These are phyloP conservation scores for Acacia crassicarpa DNA, from an alignment of 306 rosid genomes.

Conservation along the genomic window DNA sequence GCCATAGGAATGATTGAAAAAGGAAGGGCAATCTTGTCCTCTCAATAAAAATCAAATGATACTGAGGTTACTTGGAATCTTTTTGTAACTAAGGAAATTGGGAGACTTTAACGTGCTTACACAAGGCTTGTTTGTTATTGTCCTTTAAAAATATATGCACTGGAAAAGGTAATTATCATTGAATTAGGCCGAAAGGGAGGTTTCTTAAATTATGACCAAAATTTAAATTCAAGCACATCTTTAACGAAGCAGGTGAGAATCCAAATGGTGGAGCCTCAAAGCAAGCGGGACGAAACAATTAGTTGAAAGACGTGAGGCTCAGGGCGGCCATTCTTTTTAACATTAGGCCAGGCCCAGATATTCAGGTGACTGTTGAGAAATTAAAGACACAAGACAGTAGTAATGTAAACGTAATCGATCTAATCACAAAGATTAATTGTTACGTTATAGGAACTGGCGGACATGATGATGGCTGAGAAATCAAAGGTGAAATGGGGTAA, in stretches of 20 bases:
- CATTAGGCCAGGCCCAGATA: slow-evolving; percentile 51
- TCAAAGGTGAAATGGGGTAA: slow-evolving; percentile 72
- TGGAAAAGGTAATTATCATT: not conserved
- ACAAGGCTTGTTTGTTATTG: too few species aligned
- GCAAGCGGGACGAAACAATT: not conserved
- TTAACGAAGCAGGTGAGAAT: slow-evolving; percentile 13
- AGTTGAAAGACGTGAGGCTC: slow-evolving; percentile 41
- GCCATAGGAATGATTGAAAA: too few species aligned
- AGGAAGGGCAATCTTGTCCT: too few species aligned
- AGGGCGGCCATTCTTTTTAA: slow-evolving; percentile 57
- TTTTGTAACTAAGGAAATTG: too few species aligned
- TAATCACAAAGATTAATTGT: not conserved
- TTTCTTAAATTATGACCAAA: not conserved
- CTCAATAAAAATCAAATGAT: too few species aligned
- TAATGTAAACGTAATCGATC: too few species aligned
- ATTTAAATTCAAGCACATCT: too few species aligned
- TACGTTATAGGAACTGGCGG: slow-evolving; percentile 50
- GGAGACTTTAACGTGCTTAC: too few species aligned
- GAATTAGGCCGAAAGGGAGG: too few species aligned
- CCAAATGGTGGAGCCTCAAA: not conserved
- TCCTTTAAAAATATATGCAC: not conserved
- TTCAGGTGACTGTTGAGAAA: slow-evolving; percentile 47
- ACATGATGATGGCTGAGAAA: slow-evolving; percentile 66
- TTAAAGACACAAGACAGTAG: not conserved
- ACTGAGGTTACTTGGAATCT: too few species aligned